Evolutionary conservation across 2,329 filamentous ascomycete species (phyloP).

Genomic region (Diaporthe citri): DNA sequence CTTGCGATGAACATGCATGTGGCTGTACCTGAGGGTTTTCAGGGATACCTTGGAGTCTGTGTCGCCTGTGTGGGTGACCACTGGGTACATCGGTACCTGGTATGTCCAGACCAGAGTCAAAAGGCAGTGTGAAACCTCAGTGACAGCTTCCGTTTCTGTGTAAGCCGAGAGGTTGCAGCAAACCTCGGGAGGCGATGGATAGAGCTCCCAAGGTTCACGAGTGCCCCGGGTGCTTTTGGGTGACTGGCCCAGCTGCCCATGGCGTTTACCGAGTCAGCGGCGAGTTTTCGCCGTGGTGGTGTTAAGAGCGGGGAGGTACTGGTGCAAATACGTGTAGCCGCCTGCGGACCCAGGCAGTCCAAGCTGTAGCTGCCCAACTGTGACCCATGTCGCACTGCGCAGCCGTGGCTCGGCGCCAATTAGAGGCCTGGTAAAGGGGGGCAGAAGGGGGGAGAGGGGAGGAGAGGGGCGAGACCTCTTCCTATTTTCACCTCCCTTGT

Average conservation of each 20-base stretch:
- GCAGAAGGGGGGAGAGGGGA: too few species aligned
- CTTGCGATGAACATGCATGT: too few species aligned
- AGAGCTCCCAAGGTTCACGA: not conserved
- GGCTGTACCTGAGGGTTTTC: not conserved
- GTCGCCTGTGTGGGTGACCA: not conserved
- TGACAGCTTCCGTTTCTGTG: not conserved
- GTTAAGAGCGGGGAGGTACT: not conserved
- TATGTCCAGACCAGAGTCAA: not conserved
- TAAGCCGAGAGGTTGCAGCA: conserved; percentile 7
- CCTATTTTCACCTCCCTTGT: conserved; percentile 11
- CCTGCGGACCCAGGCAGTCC: not conserved
- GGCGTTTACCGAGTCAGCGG: not conserved
- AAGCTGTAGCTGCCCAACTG: conserved; percentile 21
- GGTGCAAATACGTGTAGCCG: not conserved
- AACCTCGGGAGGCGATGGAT: not conserved
- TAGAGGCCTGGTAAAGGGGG: conserved; percentile 6
- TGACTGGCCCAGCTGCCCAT: not conserved
- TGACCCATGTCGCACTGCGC: conserved; percentile 9
- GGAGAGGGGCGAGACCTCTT: conserved; percentile 12
- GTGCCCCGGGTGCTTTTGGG: not conserved
- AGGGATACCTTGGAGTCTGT: not conserved
- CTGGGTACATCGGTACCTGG: not conserved
- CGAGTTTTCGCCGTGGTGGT: not conserved
- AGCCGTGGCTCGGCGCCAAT: conserved; percentile 3
- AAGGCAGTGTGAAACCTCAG: not conserved